These are phyloP conservation scores for Pezicula rhizophila DNA, from an alignment of 2,329 filamentous ascomycete genomes.

Conservation along the genomic window DNA sequence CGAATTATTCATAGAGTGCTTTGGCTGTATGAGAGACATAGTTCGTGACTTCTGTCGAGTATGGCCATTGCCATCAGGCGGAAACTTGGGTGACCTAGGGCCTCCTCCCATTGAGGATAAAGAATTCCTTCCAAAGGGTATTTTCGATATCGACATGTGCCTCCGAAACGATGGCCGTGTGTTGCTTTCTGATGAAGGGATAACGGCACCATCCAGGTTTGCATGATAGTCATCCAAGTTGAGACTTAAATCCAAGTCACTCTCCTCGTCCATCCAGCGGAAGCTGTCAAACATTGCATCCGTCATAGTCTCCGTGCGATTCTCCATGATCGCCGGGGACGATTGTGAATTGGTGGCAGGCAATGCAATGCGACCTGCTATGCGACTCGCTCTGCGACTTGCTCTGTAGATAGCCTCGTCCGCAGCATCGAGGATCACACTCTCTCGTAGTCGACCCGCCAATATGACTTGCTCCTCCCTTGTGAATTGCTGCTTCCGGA, in stretches of 20 bases:
- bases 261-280: constrained; percentile 68
- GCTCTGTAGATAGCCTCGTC: constrained; percentile 51
- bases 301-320: constrained; percentile 18
- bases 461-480: constrained; percentile 63
- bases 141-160: constrained; percentile 64
- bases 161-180: constrained; percentile 60
- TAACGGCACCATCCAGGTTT: constrained; percentile 48
- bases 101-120: constrained; percentile 32
- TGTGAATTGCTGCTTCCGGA: constrained; percentile 64
- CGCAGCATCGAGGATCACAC: constrained; percentile 48
- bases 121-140: constrained; percentile 53
- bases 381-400: constrained; percentile 32
- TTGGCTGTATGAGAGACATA: constrained; percentile 46
- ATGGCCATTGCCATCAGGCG: constrained; percentile 11
- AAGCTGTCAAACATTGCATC: constrained; percentile 56
- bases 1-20: constrained; percentile 33
- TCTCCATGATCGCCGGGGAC: constrained; percentile 17
- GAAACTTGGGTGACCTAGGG: constrained; percentile 26
- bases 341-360: constrained; percentile 22
- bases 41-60: constrained; percentile 44
- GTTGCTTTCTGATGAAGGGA: constrained; percentile 38
- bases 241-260: constrained; percentile 61
- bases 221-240: constrained; percentile 65
- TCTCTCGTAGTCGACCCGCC: constrained; percentile 45
- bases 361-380: constrained; percentile 31